Evolutionary conservation across 495 filamentous ascomycete species (phyloP).

Genomic region (Talaromyces stipitatus): DNA sequence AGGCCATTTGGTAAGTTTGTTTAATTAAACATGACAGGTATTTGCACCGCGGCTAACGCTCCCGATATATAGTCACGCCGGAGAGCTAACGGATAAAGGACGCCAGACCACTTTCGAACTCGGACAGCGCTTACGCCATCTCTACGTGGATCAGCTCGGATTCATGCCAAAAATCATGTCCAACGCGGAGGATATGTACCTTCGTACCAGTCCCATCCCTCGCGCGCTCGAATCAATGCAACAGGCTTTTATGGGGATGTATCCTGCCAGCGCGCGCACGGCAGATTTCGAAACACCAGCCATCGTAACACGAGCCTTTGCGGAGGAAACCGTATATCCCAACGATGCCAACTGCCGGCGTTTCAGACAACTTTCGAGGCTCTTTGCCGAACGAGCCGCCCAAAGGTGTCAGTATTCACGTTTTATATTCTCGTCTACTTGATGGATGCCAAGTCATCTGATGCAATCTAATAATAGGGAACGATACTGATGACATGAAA

Average conservation of each 20-base stretch:
- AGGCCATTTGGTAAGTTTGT: conserved; percentile 56
- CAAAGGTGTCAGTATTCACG: conserved; percentile 48
- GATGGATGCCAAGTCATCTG: background rate
- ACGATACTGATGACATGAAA: conserved; percentile 71
- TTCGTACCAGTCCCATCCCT: conserved; percentile 77
- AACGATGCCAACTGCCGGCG: conserved; percentile 82
- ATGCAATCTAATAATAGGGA: conserved; percentile 39
- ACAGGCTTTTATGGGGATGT: conserved; percentile 83
- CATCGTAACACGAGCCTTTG: conserved; percentile 61
- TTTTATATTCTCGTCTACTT: background rate
- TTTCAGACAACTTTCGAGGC: conserved; percentile 68
- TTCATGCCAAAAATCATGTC: conserved; percentile 69
- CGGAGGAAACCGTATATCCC: conserved; percentile 87
- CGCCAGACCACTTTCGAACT: conserved; percentile 76
- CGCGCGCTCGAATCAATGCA: conserved; percentile 84
- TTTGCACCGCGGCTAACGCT: background rate
- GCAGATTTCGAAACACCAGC: conserved; percentile 61
- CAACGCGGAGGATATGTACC: conserved; percentile 65
- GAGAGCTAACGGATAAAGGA: conserved; percentile 82
- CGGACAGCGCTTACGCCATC: conserved; percentile 65
- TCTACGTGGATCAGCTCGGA: conserved; percentile 81
- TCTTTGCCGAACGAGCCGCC: conserved; percentile 77
- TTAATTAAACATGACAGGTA: background rate
- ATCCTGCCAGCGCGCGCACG: conserved; percentile 62
- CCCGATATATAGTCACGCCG: conserved; percentile 49